phyloP scores from a whole-genome alignment of 1,139 yeast genomes.

The Scheffersomyces insectosa region DNA sequence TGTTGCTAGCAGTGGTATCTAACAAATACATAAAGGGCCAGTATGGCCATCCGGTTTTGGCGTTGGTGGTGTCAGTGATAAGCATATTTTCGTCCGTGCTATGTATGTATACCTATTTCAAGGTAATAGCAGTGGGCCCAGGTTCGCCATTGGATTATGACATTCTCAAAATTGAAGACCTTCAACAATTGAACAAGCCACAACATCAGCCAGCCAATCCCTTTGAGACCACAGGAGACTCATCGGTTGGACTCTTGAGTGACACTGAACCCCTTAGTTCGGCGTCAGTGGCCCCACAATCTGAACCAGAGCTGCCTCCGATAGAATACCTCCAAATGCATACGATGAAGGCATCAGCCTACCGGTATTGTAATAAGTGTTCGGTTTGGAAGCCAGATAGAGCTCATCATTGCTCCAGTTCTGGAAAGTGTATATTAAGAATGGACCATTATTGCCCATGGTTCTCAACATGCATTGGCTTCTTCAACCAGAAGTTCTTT shows the following conservation, averaged over 20 bases:
- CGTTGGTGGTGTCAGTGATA: conserved; percentile 13
- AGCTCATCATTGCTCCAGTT: conserved; percentile 82
- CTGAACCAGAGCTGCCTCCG: conserved; percentile 31
- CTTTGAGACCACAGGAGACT: not conserved
- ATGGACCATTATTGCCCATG: conserved; percentile 98
- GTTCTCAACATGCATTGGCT: conserved; percentile 91
- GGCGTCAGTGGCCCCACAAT: not conserved
- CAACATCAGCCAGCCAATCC: not conserved
- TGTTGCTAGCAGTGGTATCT: conserved; percentile 23
- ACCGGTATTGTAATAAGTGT: conserved; percentile 72
- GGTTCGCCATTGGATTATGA: conserved; percentile 60
- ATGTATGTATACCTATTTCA: conserved; percentile 47
- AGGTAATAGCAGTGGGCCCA: conserved; percentile 59
- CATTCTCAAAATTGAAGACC: conserved; percentile 27
- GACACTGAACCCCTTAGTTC: conserved; percentile 2
- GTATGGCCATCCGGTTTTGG: conserved; percentile 10
- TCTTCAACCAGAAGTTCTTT: conserved; percentile 74
- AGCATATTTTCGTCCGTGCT: conserved; percentile 23
- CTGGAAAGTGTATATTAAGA: conserved; percentile 67
- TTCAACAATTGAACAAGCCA: conserved; percentile 8
- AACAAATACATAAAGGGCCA: conserved; percentile 17
- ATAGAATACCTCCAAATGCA: conserved; percentile 35
- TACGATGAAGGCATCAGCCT: conserved; percentile 19
- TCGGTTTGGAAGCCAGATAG: conserved; percentile 91
- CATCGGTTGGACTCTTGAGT: not conserved